Conservation (phyloP, 2,329 filamentous ascomycete species). For the Metarhizium guizhouense region DNA sequence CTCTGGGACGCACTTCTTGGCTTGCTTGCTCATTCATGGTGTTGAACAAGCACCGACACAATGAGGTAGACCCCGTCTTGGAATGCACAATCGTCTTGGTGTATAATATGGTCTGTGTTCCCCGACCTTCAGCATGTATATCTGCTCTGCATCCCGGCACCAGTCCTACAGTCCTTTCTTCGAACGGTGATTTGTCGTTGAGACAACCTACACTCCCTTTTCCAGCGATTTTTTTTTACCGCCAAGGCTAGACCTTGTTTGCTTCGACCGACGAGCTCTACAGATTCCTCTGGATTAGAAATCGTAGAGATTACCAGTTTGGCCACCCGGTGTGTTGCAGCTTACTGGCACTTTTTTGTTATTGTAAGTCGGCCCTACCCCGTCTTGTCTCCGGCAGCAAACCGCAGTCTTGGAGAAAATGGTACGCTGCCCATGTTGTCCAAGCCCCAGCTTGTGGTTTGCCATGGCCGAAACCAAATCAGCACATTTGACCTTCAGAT, state of each 20-base stretch:
- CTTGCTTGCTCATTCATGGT: background rate
- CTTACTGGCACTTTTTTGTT: background rate
- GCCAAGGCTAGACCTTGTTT: constrained; percentile 28
- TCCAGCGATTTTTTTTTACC: constrained; percentile 7
- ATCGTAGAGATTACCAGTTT: constrained; percentile 4
- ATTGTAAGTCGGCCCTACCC: background rate
- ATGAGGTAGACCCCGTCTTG: background rate
- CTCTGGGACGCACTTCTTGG: background rate
- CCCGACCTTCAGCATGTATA: background rate
- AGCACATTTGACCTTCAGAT: background rate
- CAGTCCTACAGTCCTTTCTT: constrained; percentile 9
- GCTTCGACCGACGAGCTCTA: constrained; percentile 3
- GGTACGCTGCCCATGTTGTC: too few relatives aligned
- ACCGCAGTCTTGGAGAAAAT: background rate
- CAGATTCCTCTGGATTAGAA: constrained; percentile 16
- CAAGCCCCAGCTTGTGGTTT: too few relatives aligned
- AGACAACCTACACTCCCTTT: constrained; percentile 21
- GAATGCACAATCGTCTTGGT: background rate
- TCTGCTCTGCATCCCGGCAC: constrained; percentile 5
- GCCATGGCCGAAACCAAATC: background rate
- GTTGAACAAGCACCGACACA: background rate
- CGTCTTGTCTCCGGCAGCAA: background rate
- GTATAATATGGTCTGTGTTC: constrained; percentile 8
- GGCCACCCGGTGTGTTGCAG: constrained; percentile 7
- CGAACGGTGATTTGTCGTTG: constrained; percentile 17